Percentiles rank a stretch among this genome's conserved stretches.
phyloP scores from a whole-genome alignment of 2,329 filamentous ascomycete species.

The Trichoderma asperellum region DNA sequence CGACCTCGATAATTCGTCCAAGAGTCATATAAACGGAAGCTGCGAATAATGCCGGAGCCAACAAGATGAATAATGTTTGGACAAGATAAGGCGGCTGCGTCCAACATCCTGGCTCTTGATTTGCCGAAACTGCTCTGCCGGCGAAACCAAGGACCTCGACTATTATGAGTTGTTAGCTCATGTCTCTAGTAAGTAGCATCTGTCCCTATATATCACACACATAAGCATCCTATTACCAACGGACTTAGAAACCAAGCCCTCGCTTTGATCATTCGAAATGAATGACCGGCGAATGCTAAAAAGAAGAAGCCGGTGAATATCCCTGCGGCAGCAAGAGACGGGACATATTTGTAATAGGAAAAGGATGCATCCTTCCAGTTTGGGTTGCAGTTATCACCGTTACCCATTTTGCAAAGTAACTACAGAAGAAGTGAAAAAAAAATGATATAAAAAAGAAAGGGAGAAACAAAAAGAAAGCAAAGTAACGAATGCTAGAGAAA shows the following conservation, averaged over 20 bases:
- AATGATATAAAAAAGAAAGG: not conserved
- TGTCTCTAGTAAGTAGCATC: not conserved
- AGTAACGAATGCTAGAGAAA: not conserved
- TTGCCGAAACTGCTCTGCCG: not conserved
- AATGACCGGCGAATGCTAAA: not conserved
- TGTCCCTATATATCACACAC: slow-evolving; percentile 38
- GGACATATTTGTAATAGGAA: slow-evolving; percentile 12
- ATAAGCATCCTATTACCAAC: not conserved
- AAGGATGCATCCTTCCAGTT: not conserved
- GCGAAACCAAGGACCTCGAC: not conserved
- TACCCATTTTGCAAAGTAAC: not conserved
- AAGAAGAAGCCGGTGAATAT: slow-evolving; percentile 2
- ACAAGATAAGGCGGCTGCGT: not conserved
- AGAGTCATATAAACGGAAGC: slow-evolving; percentile 12
- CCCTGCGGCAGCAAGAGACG: not conserved
- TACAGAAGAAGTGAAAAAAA: not conserved
- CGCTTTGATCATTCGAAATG: not conserved
- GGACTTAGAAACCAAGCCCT: not conserved
- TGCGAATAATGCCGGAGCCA: slow-evolving; percentile 2
- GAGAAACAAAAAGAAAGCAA: not conserved
- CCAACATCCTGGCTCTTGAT: not conserved
- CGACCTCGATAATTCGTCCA: not conserved
- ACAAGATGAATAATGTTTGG: not conserved
- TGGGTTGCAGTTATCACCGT: not conserved
- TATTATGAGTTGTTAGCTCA: not conserved